These are phyloP conservation scores for Corynascus novoguineensis DNA, from an alignment of 495 filamentous ascomycete species.

Conservation along the genomic window DNA sequence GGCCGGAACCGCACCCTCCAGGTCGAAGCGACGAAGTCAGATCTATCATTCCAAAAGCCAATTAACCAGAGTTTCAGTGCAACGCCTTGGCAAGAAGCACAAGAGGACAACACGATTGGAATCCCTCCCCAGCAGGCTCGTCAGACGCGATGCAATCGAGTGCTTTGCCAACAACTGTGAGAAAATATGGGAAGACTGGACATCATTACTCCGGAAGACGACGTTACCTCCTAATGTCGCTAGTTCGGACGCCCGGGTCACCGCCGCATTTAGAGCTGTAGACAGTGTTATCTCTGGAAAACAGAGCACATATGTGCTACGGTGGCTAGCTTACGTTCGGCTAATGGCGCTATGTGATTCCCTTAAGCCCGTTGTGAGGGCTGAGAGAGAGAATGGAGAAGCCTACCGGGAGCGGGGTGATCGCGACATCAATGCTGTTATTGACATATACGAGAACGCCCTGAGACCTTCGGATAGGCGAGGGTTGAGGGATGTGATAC, in stretches of 20 bases:
- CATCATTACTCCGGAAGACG: slow-evolving; percentile 13
- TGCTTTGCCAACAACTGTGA: slow-evolving; percentile 13
- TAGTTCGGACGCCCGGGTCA: slow-evolving; percentile 14
- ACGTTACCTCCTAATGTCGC: slow-evolving; percentile 11
- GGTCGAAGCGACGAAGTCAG: slow-evolving; percentile 9
- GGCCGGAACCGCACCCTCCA: slow-evolving; percentile 4
- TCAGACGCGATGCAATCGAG: slow-evolving; percentile 10
- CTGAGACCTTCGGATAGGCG: slow-evolving; percentile 8
- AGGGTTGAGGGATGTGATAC: slow-evolving; percentile 11
- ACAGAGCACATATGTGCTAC: slow-evolving; percentile 9
- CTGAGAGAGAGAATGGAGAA: slow-evolving; percentile 11
- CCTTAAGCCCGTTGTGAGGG: slow-evolving; percentile 10
- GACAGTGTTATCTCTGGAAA: slow-evolving; percentile 13
- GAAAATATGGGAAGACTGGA: slow-evolving; percentile 16
- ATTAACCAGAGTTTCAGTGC: slow-evolving; percentile 1
- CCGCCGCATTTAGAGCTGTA: slow-evolving; percentile 14
- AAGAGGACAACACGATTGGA: slow-evolving; percentile 7
- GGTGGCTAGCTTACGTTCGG: slow-evolving; percentile 14
- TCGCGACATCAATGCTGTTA: slow-evolving; percentile 12
- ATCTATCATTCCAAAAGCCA: slow-evolving; percentile 7
- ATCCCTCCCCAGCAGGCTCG: slow-evolving; percentile 12
- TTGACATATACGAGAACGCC: slow-evolving; percentile 16
- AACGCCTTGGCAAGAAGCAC: slow-evolving; percentile 13
- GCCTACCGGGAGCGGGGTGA: slow-evolving; percentile 7
- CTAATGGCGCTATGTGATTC: slow-evolving; percentile 13